Evolutionary conservation across 352 stramenopile genomes (phyloP).

Genomic region (Globisporangium cylindrosporum): DNA sequence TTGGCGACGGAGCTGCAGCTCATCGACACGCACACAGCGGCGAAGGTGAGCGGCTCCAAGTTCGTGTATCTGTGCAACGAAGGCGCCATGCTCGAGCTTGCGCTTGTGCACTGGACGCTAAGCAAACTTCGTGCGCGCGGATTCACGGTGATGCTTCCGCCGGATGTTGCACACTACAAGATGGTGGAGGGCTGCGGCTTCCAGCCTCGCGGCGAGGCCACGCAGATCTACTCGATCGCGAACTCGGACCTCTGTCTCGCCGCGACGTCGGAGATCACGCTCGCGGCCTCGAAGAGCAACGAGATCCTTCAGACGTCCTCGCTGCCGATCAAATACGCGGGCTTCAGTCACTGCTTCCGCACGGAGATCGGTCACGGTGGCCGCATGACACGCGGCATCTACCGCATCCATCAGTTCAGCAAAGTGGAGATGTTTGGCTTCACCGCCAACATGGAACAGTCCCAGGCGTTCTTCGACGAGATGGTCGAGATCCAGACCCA

Average conservation of each 20-base stretch:
- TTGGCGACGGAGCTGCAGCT: constrained; percentile 63
- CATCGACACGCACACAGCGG: constrained; percentile 67
- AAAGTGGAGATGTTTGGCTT: constrained; percentile 91
- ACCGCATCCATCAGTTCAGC: constrained; percentile 89
- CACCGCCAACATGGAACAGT: constrained; percentile 62
- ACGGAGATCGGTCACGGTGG: constrained; percentile 83
- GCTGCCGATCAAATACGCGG: constrained; percentile 74
- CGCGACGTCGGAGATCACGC: constrained; percentile 86
- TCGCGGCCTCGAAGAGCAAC: constrained; percentile 75
- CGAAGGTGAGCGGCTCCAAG: constrained; percentile 74
- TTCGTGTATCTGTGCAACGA: constrained; percentile 88
- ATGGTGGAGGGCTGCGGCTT: constrained; percentile 85
- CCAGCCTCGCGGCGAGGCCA: constrained; percentile 80
- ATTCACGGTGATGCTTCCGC: constrained; percentile 75
- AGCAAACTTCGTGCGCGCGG: constrained; percentile 61
- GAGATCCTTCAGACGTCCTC: constrained; percentile 51
- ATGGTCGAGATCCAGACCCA: constrained; percentile 77
- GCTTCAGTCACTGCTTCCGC: constrained; percentile 87
- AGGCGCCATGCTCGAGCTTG: constrained; percentile 86
- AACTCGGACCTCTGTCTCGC: constrained; percentile 83
- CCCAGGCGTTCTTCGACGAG: constrained; percentile 68
- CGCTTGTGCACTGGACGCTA: constrained; percentile 79
- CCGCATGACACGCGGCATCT: constrained; percentile 72
- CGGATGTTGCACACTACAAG: constrained; percentile 80
- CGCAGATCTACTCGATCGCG: constrained; percentile 85